These are phyloP conservation scores for Candida xyloterini DNA, from an alignment of 805 yeast genomes.

Conservation along the genomic window DNA sequence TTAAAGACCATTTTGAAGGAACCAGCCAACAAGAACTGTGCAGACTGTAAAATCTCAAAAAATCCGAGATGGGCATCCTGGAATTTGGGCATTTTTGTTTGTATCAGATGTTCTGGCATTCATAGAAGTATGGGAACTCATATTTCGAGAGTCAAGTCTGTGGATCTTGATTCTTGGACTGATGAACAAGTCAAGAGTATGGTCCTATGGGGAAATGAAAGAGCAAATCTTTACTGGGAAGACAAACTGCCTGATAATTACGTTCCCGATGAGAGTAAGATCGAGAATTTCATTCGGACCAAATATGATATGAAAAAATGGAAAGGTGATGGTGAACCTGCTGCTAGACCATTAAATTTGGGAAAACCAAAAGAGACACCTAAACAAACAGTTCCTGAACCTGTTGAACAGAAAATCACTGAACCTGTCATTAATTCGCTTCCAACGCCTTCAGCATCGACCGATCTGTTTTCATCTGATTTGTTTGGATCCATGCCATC, in stretches of 20 bases:
- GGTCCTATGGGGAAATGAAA: conserved; percentile 81
- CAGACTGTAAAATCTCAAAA: conserved; percentile 84
- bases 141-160: conserved; percentile 87
- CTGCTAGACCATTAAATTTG: background rate
- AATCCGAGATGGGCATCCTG: conserved; percentile 99
- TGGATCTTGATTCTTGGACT: conserved; percentile 95
- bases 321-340: conserved; percentile 35
- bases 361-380: background rate
- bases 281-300: conserved; percentile 86
- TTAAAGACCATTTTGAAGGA: conserved; percentile 74
- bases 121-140: conserved; percentile 96
- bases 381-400: background rate
- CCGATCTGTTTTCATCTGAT: conserved; percentile 8
- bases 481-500: conserved; percentile 6
- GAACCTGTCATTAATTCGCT: background rate
- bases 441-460: conserved; percentile 1
- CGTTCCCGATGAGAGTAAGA: conserved; percentile 77
- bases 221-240: conserved; percentile 86
- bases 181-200: conserved; percentile 83
- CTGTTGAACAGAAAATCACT: background rate
- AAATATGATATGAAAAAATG: conserved; percentile 91
- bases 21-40: conserved; percentile 74
- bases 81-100: conserved; percentile 89
- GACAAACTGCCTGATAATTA: conserved; percentile 64
- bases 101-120: conserved; percentile 94